Evolutionary conservation across 805 yeast species (phyloP), one percentile per base, ranked within the genome.

Genomic region (Kazachstania taianensis): DNA sequence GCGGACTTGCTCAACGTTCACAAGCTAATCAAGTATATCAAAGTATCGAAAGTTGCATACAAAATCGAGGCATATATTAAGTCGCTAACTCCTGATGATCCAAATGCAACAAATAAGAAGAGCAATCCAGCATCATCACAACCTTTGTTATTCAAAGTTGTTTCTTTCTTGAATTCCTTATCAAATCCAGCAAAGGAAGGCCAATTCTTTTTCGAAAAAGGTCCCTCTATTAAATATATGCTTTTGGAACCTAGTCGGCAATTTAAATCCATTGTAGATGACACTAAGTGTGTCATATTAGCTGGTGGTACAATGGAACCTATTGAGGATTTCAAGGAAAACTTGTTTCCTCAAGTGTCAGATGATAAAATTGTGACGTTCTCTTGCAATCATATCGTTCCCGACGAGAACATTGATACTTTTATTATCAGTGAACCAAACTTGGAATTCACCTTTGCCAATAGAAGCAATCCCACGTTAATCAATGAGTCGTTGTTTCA

Each of bases 261-360:
- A 3, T 84, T 87, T 51, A 63, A 67, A 36, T 78, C 76, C 2
- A 65, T 89, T 3, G 73, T 83, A 0, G 73, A 74, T 3, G 70
- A 73, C 10, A 67, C 85, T 0, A 67, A 67, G 43, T 78, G 87
- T 54, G 80, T 87, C 0, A 63, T 89, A 2, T 53, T 87, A 3
- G 92, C 95, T 2, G 97, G 97, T 24, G 97, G 97, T 10, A 87
- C 97, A 0, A 84, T 86, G 95, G 89, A 82, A 51, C 96, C 96
- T 0, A 65, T 77, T 23, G 50, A 65, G n/a, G 95, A 87, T 44
- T 81, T 77, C 52, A 57, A 69, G 5, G 63, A 73, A n/a, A 72
- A 68, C 42, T 58, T 86, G 25, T 73, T 83, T 33, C 94, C 94
- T 0, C 67, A 72, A 29, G 37, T 80, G 2, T 45, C 65, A 2